These are phyloP conservation scores for Mycosarcoma maydis DNA, from an alignment of 1,284 basidiomycete species.

Conservation along the genomic window DNA sequence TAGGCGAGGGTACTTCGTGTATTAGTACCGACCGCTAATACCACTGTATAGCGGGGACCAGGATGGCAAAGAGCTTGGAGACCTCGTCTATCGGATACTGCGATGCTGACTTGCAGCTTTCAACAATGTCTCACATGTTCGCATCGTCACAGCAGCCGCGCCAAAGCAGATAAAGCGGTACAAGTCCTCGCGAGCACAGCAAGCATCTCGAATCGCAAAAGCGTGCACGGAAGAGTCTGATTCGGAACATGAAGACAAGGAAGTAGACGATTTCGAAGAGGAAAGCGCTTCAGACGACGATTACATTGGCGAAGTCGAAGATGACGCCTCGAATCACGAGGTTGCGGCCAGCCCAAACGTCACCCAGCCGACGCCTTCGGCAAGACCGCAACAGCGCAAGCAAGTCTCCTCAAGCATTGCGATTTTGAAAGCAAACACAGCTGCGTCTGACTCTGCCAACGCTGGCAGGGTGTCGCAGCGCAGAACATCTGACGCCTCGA, in stretches of 20 bases:
- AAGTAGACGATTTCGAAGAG: constrained; percentile 10
- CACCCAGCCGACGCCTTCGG: background rate
- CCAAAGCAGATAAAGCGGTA: constrained; percentile 21
- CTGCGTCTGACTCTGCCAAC: background rate
- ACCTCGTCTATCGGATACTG: background rate
- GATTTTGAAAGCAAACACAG: background rate
- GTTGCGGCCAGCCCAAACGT: constrained; percentile 14
- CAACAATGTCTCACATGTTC: background rate
- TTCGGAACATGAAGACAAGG: constrained; percentile 14
- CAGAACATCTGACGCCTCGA: constrained; percentile 7
- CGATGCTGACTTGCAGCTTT: background rate
- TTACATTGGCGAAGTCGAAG: constrained; percentile 15
- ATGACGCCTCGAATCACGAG: constrained; percentile 20
- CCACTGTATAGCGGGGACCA: too few relatives aligned
- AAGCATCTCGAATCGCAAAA: constrained; percentile 1
- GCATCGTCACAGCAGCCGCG: background rate
- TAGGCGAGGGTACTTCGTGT: too few relatives aligned
- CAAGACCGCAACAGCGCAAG: constrained; percentile 3
- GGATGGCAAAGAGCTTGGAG: too few relatives aligned
- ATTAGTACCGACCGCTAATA: too few relatives aligned
- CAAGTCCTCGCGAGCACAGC: constrained; percentile 16
- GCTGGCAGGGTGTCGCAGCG: constrained; percentile 1
- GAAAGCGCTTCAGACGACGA: constrained; percentile 26
- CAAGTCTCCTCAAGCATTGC: background rate
- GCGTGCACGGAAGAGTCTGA: background rate